A percentile compares a stretch with the other conserved stretches of the same genome.
These are phyloP conservation scores for Ceratonia siliqua DNA, from an alignment of 306 rosid genomes.

Conservation along the genomic window DNA sequence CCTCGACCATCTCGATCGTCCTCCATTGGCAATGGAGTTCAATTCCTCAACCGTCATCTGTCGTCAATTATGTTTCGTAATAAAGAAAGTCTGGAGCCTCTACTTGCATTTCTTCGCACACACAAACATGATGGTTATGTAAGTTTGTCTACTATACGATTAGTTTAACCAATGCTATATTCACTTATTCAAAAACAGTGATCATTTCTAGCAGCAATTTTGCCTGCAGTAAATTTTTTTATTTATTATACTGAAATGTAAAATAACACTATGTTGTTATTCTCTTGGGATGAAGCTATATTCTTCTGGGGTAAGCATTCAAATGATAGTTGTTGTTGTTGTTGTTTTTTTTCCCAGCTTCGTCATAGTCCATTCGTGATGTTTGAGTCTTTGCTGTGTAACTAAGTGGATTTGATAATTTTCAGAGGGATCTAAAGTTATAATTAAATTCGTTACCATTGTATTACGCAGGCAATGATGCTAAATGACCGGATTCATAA, in stretches of 20 bases:
- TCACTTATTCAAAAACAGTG: background rate
- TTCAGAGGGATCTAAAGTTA: background rate
- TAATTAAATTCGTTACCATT: background rate
- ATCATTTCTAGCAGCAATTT: background rate
- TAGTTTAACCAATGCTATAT: background rate
- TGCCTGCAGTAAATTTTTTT: background rate
- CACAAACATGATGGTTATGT: constrained; percentile 68
- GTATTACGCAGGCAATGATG: constrained; percentile 60
- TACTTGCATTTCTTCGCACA: constrained; percentile 66
- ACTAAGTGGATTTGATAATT: background rate
- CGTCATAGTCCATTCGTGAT: background rate
- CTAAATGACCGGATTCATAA: constrained; percentile 58
- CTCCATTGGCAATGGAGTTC: constrained; percentile 80
- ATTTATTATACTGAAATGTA: background rate
- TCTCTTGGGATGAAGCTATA: background rate
- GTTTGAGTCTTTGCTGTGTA: background rate
- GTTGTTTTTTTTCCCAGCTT: background rate
- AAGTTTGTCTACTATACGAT: constrained; percentile 34
- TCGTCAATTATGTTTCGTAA: constrained; percentile 74
- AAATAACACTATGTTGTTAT: background rate
- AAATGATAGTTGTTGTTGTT: background rate
- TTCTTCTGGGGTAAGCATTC: background rate
- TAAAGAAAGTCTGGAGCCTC: constrained; percentile 68
- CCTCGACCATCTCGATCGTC: constrained; percentile 72
- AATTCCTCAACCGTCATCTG: constrained; percentile 78